phyloP scores from a whole-genome alignment of 163 green algal genomes.

The Scenedesmus sp. region DNA sequence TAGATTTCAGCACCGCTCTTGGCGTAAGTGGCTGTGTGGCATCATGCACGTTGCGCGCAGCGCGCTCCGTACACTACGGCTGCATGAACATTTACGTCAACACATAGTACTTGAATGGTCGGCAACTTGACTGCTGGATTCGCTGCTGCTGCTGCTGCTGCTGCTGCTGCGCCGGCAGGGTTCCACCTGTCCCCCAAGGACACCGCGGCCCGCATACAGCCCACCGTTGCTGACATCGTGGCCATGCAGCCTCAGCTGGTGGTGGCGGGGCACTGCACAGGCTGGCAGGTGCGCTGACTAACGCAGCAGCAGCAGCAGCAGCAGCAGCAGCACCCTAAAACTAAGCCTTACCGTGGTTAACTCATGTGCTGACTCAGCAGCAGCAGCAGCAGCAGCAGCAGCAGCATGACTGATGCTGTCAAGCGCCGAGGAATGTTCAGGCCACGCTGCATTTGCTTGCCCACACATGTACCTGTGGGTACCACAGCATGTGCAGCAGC shows the following conservation, averaged over 20 bases:
- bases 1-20: too few species aligned
- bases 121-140: too few species aligned
- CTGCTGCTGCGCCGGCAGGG: slow-evolving; percentile 32
- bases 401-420: too few species aligned
- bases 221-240: slow-evolving; percentile 51
- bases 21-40: too few species aligned
- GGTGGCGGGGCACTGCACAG: slow-evolving; percentile 62
- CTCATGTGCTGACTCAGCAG: not conserved
- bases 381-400: not conserved
- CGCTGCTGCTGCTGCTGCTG: not conserved
- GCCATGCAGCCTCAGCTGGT: slow-evolving; percentile 30
- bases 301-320: not conserved
- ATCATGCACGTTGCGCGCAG: too few species aligned
- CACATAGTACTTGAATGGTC: too few species aligned
- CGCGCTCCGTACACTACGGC: too few species aligned
- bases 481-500: too few species aligned
- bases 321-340: not conserved
- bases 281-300: slow-evolving; percentile 48
- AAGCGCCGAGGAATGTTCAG: too few species aligned
- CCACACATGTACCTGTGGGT: not conserved
- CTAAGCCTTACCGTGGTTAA: too few species aligned
- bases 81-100: too few species aligned
- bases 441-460: not conserved
- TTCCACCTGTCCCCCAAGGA: slow-evolving; percentile 56
- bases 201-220: slow-evolving; percentile 48